A percentile compares a stretch with the other conserved stretches of the same genome.
Evolutionary conservation across 768 basidiomycete species (phyloP).

Genomic region (Hericium coralloides): DNA sequence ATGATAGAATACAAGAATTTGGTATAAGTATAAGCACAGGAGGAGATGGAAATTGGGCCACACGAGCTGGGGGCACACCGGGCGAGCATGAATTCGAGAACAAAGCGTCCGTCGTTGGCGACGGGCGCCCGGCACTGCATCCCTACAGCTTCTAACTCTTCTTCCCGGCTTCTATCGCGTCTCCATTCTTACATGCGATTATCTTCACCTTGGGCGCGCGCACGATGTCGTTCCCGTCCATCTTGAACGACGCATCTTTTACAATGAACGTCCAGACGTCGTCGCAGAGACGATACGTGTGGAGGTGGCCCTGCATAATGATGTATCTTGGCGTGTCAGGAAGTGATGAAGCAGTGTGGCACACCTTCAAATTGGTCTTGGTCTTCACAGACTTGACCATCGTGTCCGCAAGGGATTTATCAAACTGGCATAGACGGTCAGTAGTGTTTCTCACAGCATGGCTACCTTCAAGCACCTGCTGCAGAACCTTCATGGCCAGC

Average conservation of each 20-base stretch:
- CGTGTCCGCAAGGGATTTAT: constrained; percentile 89
- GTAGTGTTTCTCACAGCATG: background rate
- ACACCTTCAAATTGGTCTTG: constrained; percentile 88
- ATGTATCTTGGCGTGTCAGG: background rate
- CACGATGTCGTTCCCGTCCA: constrained; percentile 84
- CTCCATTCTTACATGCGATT: constrained; percentile 95
- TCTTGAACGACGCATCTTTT: constrained; percentile 88
- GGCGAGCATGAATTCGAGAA: background rate
- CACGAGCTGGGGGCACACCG: background rate
- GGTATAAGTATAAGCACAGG: background rate
- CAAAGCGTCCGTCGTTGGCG: background rate
- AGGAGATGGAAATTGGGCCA: background rate
- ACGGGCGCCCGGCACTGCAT: background rate
- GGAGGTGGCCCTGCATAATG: constrained; percentile 59
- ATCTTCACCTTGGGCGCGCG: constrained; percentile 83
- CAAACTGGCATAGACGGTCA: constrained; percentile 52
- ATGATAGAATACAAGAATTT: background rate
- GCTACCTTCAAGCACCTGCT: constrained; percentile 55
- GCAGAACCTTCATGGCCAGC: constrained; percentile 96
- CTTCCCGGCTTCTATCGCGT: constrained; percentile 76
- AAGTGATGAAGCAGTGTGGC: constrained; percentile 10
- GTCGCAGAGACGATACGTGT: constrained; percentile 89
- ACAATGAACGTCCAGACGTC: constrained; percentile 99
- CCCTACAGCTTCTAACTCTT: constrained; percentile 28
- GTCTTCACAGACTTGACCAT: constrained; percentile 91